Evolutionary conservation across 2,329 filamentous ascomycete species (phyloP), one percentile per base, ranked within the genome.

Genomic region (Alternaria gaisen): DNA sequence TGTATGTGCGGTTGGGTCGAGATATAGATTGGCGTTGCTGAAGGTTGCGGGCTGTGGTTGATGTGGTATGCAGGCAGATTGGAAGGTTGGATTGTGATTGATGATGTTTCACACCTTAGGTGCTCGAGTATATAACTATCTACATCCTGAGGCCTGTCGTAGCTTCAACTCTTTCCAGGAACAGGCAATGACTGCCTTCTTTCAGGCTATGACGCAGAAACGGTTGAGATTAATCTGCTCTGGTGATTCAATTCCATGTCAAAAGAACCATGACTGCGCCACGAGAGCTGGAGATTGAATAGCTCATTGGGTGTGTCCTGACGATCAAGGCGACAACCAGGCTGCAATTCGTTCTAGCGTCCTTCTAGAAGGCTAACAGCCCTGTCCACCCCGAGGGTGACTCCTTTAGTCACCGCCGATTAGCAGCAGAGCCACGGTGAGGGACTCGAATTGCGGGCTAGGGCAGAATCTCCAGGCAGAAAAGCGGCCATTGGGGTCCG

Each of bases 151-250:
- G 71, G 69, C 72, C 66, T 72, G 61, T 61, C 48, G 55, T 63
- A 71, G 61, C 52, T 61, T 66, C 58, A 64, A 59, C 57, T 47
- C 47, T 51, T 12, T 41, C 64, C 63, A 68, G 65, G 61, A 55
- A 68, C 71, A 72, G 68, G 72, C 63, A 70, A 67, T 58, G 50
- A 60, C 69, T 72, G 73, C 73, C 75, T 76, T 65, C 56, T 71
- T 70, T 62, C 54, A 70, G 70, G 74, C 71, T 63, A 68, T 74
- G 70, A 75, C 70, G 69, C 71, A 67, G 62, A 63, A 41, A 61
- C 12, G 28, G 44, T 63, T 50, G 42, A 60, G 63, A 57, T 50
- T 53, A 59, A 61, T 66, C 66, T 60, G 44, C 55, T 60, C 61
- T 56, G 61, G 65, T 56, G 60, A 64, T 64, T 61, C 52, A 67